Base-by-base conservation (phyloP, 2,329 filamentous ascomycete genomes). In the Trichoderma oligosporum region DNA sequence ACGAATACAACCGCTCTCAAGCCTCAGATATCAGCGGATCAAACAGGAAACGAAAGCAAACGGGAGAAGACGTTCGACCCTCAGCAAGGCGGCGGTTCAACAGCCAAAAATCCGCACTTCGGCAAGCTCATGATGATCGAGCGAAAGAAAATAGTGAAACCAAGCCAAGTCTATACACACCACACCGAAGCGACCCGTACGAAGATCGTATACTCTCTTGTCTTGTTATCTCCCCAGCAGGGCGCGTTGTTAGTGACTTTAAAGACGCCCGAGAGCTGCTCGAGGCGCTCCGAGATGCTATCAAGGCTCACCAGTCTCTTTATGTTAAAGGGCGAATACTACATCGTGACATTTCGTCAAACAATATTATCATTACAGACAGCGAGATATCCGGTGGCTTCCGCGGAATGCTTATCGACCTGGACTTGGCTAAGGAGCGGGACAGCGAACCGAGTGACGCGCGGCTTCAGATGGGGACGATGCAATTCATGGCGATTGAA, bases 401-500 rank as follows among this genome's bases (percentile, higher is more conserved):
- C 24, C 57, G 45, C 18, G 58, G 58, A 18, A 57, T 57, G 58
- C 58, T 60, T 22, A 60, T 60, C 42, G 47, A 57, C 27, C 45
- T 60, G 12, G 58, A 60, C 35, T 24, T 60, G 20, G 58, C 53
- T 1, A 60, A 57, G 8, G 59, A 58, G 36, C 24, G 66, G 12
- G 64, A 62, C 47, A 57, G 58, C 12, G 58, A 62, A 1, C 62
- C 53, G 7, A 63, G 65, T 55, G 58, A 65, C 47, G 65, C 59
- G 27, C 36, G 64, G 59, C 44, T 71, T 58, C 58, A 59, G 41
- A 63, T 61, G 20, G 67, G 69, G 33, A 72, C 64, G 27, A 66
- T 69, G 60, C 60, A 68, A 39, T 72, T 70, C 44, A 74, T 73
- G 64, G 70, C 67, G 0, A 65, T 71, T 29, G 66, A 70, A 49